phyloP scores from a whole-genome alignment of 1,139 yeast genomes.

The Candida frijolesensis region DNA sequence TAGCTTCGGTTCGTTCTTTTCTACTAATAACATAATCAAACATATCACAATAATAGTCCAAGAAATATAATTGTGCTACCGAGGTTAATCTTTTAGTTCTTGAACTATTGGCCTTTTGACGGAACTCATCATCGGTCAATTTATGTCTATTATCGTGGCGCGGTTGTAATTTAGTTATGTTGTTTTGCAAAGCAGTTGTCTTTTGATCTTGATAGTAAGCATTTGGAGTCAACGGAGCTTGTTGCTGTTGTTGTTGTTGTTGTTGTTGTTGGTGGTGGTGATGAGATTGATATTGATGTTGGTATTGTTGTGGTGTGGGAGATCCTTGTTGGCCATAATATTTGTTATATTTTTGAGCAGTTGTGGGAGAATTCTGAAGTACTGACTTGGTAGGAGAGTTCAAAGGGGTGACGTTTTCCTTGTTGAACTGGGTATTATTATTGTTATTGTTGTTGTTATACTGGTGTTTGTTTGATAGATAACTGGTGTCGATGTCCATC shows the following conservation, averaged over 20 bases:
- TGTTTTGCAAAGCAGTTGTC: constrained; percentile 20
- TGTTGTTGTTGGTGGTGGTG: constrained; percentile 6
- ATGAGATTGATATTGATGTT: constrained; percentile 8
- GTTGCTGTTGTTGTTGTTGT: constrained; percentile 6
- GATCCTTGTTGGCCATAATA: constrained; percentile 4
- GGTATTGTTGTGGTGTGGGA: constrained; percentile 8
- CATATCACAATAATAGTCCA: constrained; percentile 95
- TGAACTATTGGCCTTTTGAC: constrained; percentile 63
- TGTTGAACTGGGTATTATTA: constrained; percentile 28
- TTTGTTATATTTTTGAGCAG: constrained; percentile 11
- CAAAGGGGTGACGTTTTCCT: constrained; percentile 49
- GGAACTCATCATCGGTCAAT: constrained; percentile 47
- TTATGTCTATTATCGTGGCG: constrained; percentile 18
- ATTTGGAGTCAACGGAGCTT: constrained; percentile 2
- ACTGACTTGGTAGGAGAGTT: constrained; percentile 45
- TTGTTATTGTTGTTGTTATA: constrained; percentile 10
- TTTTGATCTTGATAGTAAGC: constrained; percentile 1
- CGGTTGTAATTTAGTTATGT: constrained; percentile 39
- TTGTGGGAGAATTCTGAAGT: constrained; percentile 35
- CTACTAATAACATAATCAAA: constrained; percentile 90
- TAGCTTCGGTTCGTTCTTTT: constrained; percentile 74
- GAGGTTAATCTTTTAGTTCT: constrained; percentile 86
- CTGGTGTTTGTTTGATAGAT: constrained; percentile 19
- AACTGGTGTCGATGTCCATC: constrained; percentile 49
- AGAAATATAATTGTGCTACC: constrained; percentile 79